Evolutionary conservation across 495 filamentous ascomycete genomes (phyloP), one percentile per base, ranked within the genome.

Genomic region (Neurospora hispaniola): DNA sequence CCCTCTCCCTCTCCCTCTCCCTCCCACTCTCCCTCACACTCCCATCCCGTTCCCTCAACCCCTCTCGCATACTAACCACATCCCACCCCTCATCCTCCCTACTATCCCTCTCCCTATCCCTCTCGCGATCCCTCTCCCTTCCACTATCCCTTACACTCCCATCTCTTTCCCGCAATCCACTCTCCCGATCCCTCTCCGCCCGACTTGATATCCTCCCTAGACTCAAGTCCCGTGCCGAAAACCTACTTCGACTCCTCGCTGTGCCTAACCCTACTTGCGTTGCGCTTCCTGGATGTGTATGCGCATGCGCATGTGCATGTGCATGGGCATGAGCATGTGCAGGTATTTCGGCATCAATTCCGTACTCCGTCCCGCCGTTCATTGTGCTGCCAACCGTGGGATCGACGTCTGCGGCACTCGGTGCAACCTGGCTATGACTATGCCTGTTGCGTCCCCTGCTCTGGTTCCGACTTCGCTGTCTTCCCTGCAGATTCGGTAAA

Each of bases 401-500:
- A 31, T 62, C 54, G 0, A 0, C 2, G 0, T 62, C 54, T 12
- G 23, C 23, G 23, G 54, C 35, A 8, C 54, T 35, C 12, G 31
- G 27, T 0, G 14, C 6, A 1, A 38, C 35, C 35, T 38, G 35
- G 35, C 35, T 5, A 38, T 66, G 54, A 3, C 27, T 4, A 27
- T 35, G 54, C 48, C 27, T 27, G 3, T 66, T 35, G 0, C 54
- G 54, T 8, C 54, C 54, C 0, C 54, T 27, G 3, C 54, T 66
- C 7, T 35, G 54, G 14, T 18, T 66, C 8, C 27, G 23, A 18
- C 54, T 66, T 39, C 71, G 18, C 6, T 38, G 35, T 6, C 35
- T 35, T 10, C 69, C 35, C 68, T 71, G 59, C 72, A 80, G 43
- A 23, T 80, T 75, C 16, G 80, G 80, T 73, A 81, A 59, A 9